Conservation (phyloP, 768 basidiomycete genomes). For the Plicaturopsis crispa region DNA sequence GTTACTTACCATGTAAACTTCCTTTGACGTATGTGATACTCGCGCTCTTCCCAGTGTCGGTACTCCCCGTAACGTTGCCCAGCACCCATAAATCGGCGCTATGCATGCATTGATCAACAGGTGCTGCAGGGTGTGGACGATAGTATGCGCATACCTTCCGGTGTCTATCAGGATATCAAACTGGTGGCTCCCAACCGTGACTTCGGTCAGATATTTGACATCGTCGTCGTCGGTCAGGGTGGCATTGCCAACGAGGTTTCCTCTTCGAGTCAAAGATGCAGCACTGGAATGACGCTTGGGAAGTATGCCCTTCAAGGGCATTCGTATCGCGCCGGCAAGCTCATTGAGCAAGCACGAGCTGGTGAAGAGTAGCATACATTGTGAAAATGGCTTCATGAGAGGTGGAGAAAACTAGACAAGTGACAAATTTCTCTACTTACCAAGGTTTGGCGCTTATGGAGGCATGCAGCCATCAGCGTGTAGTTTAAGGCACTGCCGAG, state of each 20-base stretch:
- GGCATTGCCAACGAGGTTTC: background rate
- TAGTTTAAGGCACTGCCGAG: too few species aligned
- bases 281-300: too few species aligned
- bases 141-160: slow-evolving; percentile 29
- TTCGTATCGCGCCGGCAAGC: too few species aligned
- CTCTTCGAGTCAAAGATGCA: too few species aligned
- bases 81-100: slow-evolving; percentile 66
- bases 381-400: too few species aligned
- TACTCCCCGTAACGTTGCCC: slow-evolving; percentile 30
- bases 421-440: too few species aligned
- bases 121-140: background rate
- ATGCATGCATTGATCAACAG: slow-evolving; percentile 1
- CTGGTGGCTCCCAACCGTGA: slow-evolving; percentile 26
- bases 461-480: too few species aligned
- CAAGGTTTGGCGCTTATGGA: too few species aligned
- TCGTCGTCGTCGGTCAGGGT: slow-evolving; percentile 9
- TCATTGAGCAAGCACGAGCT: too few species aligned
- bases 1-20: slow-evolving; percentile 34
- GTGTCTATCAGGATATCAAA: slow-evolving; percentile 39
- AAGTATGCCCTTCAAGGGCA: too few species aligned
- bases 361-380: too few species aligned
- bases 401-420: too few species aligned
- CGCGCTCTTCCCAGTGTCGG: slow-evolving; percentile 27
- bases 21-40: slow-evolving; percentile 49
- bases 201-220: slow-evolving; percentile 30